Conservation (phyloP, 1,284 basidiomycete genomes). For the Cutaneotrichosporon daszewskae region DNA sequence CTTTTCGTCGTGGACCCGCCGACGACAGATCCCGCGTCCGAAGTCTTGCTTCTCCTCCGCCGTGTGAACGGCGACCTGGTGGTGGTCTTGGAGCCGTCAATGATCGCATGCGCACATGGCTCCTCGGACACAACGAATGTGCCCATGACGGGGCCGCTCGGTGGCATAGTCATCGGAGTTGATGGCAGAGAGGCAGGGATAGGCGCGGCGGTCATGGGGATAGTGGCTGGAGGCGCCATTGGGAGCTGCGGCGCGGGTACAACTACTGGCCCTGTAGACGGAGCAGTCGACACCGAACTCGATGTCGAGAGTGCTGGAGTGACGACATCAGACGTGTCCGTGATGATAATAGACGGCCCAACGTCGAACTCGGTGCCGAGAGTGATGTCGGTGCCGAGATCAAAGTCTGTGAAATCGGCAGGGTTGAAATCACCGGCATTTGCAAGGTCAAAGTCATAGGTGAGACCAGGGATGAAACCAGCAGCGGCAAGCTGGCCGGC, state of each 20-base stretch:
- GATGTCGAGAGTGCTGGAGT: constrained; percentile 25
- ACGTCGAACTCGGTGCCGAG: constrained; percentile 2
- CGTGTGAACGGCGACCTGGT: constrained; percentile 46
- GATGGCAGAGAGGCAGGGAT: constrained; percentile 1
- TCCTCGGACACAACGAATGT: constrained; percentile 35
- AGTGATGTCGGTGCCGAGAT: no score
- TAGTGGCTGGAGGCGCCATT: background rate
- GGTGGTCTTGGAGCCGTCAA: constrained; percentile 36
- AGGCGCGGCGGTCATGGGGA: constrained; percentile 11
- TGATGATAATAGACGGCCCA: constrained; percentile 22
- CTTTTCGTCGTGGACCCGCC: constrained; percentile 18
- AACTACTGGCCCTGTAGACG: constrained; percentile 8
- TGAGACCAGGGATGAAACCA: background rate
- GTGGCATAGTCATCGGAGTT: background rate
- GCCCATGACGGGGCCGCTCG: constrained; percentile 31
- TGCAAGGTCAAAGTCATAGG: background rate
- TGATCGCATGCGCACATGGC: constrained; percentile 40
- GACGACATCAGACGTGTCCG: constrained; percentile 15
- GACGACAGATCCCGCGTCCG: constrained; percentile 22
- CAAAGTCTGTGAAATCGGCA: no score
- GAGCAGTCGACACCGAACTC: constrained; percentile 9
- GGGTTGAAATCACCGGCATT: no score
- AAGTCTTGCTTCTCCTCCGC: constrained; percentile 23
- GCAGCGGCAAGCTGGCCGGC: constrained; percentile 24
- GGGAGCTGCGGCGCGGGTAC: background rate